Evolutionary conservation across 805 yeast genomes (phyloP).

Genomic region (Cyberlindnera mississippiensis): DNA sequence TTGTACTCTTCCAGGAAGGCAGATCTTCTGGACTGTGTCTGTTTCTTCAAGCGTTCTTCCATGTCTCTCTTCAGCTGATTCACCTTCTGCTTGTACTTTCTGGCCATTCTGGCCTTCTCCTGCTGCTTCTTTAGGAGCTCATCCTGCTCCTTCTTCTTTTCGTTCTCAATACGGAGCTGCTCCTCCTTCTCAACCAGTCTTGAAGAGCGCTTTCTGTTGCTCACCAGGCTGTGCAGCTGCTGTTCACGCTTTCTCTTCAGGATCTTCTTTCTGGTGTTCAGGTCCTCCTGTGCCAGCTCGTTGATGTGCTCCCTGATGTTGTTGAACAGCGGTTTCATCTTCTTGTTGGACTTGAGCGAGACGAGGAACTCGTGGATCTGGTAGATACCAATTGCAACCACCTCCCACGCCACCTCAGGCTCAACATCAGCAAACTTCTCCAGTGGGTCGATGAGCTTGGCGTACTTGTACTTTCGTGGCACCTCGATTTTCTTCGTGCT

Average conservation of each 20-base stretch:
- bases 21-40: conserved; percentile 22
- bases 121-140: conserved; percentile 18
- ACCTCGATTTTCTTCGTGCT: conserved; percentile 31
- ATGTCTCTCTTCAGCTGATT: conserved; percentile 22
- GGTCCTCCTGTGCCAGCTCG: conserved; percentile 40
- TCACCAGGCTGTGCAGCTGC: conserved; percentile 58
- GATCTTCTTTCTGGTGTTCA: conserved; percentile 50
- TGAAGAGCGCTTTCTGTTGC: conserved; percentile 69
- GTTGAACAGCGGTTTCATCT: conserved; percentile 30
- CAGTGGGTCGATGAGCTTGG: conserved; percentile 28
- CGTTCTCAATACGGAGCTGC: conserved; percentile 37
- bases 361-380: conserved; percentile 34
- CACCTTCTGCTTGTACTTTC: conserved; percentile 23
- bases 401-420: conserved; percentile 37
- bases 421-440: conserved; percentile 30
- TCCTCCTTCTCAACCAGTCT: conserved; percentile 71
- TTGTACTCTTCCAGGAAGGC: conserved; percentile 29
- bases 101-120: conserved; percentile 37
- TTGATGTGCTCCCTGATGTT: conserved; percentile 32
- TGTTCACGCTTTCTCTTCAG: conserved; percentile 56
- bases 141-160: conserved; percentile 38
- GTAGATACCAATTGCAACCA: conserved; percentile 42
- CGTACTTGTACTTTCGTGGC: conserved; percentile 31
- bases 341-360: conserved; percentile 29
- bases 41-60: conserved; percentile 23